Evolutionary conservation across 208 protist species (phyloP), one percentile per base, ranked within the genome.

Genomic region (Acanthamoeba castellanii): DNA sequence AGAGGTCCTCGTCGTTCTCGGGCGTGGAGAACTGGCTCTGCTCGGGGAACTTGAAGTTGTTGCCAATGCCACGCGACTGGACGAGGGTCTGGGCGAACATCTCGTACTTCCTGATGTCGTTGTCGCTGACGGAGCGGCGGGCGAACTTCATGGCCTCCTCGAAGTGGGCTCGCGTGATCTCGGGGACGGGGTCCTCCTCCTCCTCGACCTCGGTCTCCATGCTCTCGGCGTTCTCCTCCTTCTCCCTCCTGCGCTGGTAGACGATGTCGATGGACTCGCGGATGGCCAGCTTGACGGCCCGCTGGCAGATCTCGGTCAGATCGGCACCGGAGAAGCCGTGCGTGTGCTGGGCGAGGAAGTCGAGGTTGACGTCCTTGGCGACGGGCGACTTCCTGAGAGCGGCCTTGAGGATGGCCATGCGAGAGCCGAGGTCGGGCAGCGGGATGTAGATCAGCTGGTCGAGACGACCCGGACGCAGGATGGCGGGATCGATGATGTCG

Each of bases 391-490:
- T 99, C 87, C 99, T 97, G 85, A 99, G 99, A 95, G 89, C 97
- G 11, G 99, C 98, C 95, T 99, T 98, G 72, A 99, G 98, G 96
- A 99, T 99, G 50, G 98, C 96, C 55, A 99, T 68, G 90, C 99
- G 98, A 18, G 98, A 99, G 22, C 96, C 97, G 92, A 99, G 97
- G 97, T 99, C 99, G 59, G 99, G 99, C 55, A 99, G 97, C 55
- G 99, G 99, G 96, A 99, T 99, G 97, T 99, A 99, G 91, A 99
- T 99, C n/a, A 99, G 96, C 96, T 99, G 98, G 94, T 99, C 98
- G 16, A 99, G 96, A 94, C 98, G 97, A 87, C 98, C 98, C 55
- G 99, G 99, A 89, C 99, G 98, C 95, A 99, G 98, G 74, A 99
- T 98, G 89, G 99, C 99, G 45, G 99, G 98, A 98, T 99, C 99